These are phyloP conservation scores for Vanderwaltozyma tropicalis DNA, from an alignment of 805 yeast species.

Conservation along the genomic window DNA sequence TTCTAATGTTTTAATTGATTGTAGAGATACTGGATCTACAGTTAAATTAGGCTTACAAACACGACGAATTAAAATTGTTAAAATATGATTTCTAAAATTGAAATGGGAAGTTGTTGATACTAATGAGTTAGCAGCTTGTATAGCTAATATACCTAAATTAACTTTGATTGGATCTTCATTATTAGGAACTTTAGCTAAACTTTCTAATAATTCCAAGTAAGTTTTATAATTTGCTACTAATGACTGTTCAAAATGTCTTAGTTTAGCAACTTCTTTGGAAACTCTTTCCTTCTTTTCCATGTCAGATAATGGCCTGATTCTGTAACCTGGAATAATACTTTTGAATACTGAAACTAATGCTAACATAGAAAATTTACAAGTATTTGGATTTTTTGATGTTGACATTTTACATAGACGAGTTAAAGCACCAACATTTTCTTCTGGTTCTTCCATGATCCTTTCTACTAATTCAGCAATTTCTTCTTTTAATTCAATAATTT, in stretches of 20 bases:
- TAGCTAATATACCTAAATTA: conserved; percentile 44
- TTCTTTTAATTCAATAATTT: conserved; percentile 56
- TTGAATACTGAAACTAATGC: conserved; percentile 80
- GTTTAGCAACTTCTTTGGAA: conserved; percentile 65
- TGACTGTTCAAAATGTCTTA: conserved; percentile 73
- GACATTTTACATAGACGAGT: conserved; percentile 64
- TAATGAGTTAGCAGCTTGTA: conserved; percentile 73
- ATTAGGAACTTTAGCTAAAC: conserved; percentile 31
- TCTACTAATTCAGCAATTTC: conserved; percentile 77
- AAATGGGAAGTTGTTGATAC: conserved; percentile 60
- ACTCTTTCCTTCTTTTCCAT: conserved; percentile 74
- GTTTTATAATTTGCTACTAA: conserved; percentile 58
- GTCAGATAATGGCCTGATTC: conserved; percentile 74
- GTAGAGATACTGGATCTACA: conserved; percentile 39
- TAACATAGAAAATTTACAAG: conserved; percentile 60
- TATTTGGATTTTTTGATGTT: conserved; percentile 51
- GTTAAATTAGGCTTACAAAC: conserved; percentile 46
- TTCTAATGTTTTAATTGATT: conserved; percentile 57
- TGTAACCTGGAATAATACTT: conserved; percentile 77
- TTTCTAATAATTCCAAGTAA: conserved; percentile 49
- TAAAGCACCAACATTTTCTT: conserved; percentile 59
- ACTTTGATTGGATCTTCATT: conserved; percentile 25
- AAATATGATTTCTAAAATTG: conserved; percentile 69
- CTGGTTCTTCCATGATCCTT: conserved; percentile 75
- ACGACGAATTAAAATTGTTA: conserved; percentile 57